Evolutionary conservation across 345 rosid genomes (phyloP), one percentile per base, ranked within the genome.

Genomic region (Carallia brachiata): DNA sequence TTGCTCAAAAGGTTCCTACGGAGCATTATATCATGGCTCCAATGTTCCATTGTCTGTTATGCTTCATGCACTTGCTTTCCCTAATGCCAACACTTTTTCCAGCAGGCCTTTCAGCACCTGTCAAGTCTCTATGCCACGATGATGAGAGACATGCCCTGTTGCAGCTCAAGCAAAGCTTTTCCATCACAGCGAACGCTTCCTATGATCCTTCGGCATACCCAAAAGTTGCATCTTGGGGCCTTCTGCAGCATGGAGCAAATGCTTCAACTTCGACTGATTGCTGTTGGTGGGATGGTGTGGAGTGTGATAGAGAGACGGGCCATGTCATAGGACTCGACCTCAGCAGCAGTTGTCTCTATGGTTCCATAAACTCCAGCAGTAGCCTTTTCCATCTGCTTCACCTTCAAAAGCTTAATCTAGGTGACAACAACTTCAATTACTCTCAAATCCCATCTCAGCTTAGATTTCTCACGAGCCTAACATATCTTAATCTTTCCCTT

Each of bases 221-320:
- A 6, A 71, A 62, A 53, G 36, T 63, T 18, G 6, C 7, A 0
- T 70, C 74, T 4, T 71, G 68, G 74, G 12, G 16, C 1, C 60
- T 23, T 2, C 5, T 19, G 50, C 50, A 12, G 12, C 50, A 1
- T 0, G 60, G 69, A 50, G 18, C 6, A 32, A 53, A 30, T 4
- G 50, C 50, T 44, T 44, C 50, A 44, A 53, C 6, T 63, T 44
- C 50, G 12, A 44, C 50, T 44, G 65, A 72, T 57, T 72, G 65
- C 19, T 72, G 75, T 59, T 57, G 13, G 9, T 70, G 81, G 78
- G 75, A 73, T 36, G 77, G 75, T 7, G 47, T 67, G 32, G 68
- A 69, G 54, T 69, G 71, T 4, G 67, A 73, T 37, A 2, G 2
- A 8, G 0, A 18, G 30, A 13, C 62, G 7, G 48, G 58, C 44